Evolutionary conservation across 305 asterid genomes (phyloP), one percentile per base, ranked within the genome.

Genomic region (Solanum chacoense): DNA sequence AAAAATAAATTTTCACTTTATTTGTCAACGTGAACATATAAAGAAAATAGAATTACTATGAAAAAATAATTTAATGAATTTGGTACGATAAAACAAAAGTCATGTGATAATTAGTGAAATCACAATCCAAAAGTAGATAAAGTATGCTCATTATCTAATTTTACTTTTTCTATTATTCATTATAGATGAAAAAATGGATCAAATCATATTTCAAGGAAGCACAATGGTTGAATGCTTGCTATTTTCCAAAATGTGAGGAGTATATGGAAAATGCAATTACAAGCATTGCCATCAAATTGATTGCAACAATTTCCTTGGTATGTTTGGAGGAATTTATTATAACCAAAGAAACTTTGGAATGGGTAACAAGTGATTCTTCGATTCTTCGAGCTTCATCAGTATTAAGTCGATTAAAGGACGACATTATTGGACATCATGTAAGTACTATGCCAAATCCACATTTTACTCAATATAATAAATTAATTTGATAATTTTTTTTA

Each of bases 211-310:
- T 45, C 10, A 40, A 65, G 63, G 91, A 91, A 78, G 91, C 89
- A 7, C 55, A 77, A 74, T 91, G 92, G 90, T 18, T 7, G 10
- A 69, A 88, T 22, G 59, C 31, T 1, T 40, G 50, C 1, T 12
- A 86, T 26, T 4, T 88, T 45, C 90, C 93, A 38, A 88, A 29
- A 3, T 7, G 77, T 50, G 90, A 73, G 13, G 92, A 75, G 45
- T 35, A 75, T 12, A 76, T 76, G 50, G n/a, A 34, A 11, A 35
- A 8, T 2, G 29, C 50, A 76, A 22, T 3, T 34, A 3, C 11
- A 76, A 76, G 29, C n/a, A 34, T 14, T 20, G 6, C 31, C 18
- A 42, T 42, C 18, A 42, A 42, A 5, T 42, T 4, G 29, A 7
- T 10, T 76, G 83, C 29, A 76, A 76, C 83, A 20, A 34, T 26